Base-by-base conservation (phyloP, 441 rosid species). In the Arabidopsis lyrata region DNA sequence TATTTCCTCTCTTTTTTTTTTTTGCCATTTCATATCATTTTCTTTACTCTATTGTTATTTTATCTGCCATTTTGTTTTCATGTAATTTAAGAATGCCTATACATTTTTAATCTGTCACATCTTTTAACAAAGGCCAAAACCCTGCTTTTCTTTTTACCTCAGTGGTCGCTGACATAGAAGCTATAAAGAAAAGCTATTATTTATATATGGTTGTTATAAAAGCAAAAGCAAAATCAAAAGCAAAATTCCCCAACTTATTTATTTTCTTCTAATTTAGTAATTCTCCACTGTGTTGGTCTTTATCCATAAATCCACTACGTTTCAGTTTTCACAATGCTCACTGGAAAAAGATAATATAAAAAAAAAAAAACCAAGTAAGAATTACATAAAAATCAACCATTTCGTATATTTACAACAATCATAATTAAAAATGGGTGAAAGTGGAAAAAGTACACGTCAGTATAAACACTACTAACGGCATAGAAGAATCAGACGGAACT, bases 81-180 rank as follows among this genome's bases (percentile, higher is more conserved):
- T 55, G n/a, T 20, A 60, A 61, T 53, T 75, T 61, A 75, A 68
- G 63, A 75, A 75, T 62, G 63, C 6, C 6, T 35, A 47, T 47
- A 8, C 2, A 56, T 55, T 4, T 35, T 35, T n/a, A 58, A 47
- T 66, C 69, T 71, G 80, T 77, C 80, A 77, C 80, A 66, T 52
- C 77, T 77, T 77, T 77, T 77, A 77, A 77, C 73, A 77, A 72
- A 77, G 77, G 77, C 77, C 77, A 71, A 71, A 72, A 60, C 68
- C n/a, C 67, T 77, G 77, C 80, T 76, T 71, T 77, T 66, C 57
- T 66, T 71, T 77, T 77, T 60, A 72, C 65, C 68, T 65, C 73
- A 71, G 73, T 77, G 73, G 73, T 77, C 76, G 24, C 80, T 77
- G 80, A 71, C 80, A 72, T 56, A 35, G 64, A 77, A 72, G 52